Evolutionary conservation across 2,329 filamentous ascomycete genomes (phyloP).

Genomic region (Coniochaeta sp.): DNA sequence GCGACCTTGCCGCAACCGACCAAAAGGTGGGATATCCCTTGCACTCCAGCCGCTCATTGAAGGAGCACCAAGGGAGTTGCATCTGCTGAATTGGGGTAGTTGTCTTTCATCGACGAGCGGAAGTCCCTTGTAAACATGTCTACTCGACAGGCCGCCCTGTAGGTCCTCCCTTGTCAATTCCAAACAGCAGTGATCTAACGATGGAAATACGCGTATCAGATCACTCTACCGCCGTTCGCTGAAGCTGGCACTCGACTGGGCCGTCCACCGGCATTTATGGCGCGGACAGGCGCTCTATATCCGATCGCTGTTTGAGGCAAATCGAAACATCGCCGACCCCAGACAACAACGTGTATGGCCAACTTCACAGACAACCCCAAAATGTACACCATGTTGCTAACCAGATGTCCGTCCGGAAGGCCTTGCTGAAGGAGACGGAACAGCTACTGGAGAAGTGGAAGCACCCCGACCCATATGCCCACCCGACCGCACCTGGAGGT

Average conservation of each 20-base stretch:
- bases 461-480: conserved; percentile 87
- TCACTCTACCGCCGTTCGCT: conserved; percentile 86
- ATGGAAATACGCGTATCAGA: conserved; percentile 28
- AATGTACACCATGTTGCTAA: conserved; percentile 10
- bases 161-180: conserved; percentile 19
- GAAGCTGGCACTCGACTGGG: conserved; percentile 92
- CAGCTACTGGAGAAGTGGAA: conserved; percentile 88
- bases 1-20: not conserved
- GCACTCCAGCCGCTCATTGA: not conserved
- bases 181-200: not conserved
- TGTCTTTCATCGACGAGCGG: not conserved
- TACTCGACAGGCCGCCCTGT: conserved; percentile 43
- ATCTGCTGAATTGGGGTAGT: not conserved
- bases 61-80: not conserved
- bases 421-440: conserved; percentile 80
- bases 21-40: not conserved
- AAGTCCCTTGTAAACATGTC: conserved; percentile 25
- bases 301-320: conserved; percentile 88
- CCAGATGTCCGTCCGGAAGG: conserved; percentile 39
- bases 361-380: not conserved
- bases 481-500: conserved; percentile 92
- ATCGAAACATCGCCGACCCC: conserved; percentile 75
- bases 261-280: conserved; percentile 88
- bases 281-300: conserved; percentile 95
- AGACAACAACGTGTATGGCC: conserved; percentile 71